Conservation (phyloP, 345 rosid species). For the Pistacia vera region DNA sequence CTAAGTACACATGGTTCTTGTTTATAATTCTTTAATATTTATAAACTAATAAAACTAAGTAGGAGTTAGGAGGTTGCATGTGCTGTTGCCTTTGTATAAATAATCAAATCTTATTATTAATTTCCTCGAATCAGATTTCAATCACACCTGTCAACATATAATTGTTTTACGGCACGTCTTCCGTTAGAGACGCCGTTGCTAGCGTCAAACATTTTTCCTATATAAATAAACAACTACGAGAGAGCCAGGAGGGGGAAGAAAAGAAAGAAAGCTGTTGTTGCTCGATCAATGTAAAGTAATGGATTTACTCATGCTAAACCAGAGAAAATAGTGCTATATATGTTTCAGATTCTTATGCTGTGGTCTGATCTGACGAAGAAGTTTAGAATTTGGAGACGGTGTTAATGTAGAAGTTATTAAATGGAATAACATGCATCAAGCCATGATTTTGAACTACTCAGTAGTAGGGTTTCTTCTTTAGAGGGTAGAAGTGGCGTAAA, state of each 20-base stretch:
- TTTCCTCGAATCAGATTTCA: too few species aligned
- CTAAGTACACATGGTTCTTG: too few species aligned
- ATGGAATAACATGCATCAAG: not conserved
- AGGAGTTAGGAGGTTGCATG: too few species aligned
- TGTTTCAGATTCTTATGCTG: not conserved
- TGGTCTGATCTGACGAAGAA: constrained; percentile 3
- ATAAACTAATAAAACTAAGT: too few species aligned
- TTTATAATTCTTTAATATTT: too few species aligned
- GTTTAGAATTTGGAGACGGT: not conserved
- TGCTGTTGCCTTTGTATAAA: too few species aligned
- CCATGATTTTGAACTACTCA: not conserved
- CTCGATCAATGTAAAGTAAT: constrained; percentile 27
- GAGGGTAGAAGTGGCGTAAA: not conserved
- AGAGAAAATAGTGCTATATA: not conserved
- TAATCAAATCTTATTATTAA: too few species aligned
- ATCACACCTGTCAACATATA: too few species aligned
- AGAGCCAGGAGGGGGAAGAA: constrained; percentile 26
- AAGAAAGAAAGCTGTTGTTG: constrained; percentile 19
- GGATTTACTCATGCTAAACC: not conserved
- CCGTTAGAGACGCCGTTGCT: too few species aligned
- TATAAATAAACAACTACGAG: not conserved
- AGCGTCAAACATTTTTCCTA: too few species aligned
- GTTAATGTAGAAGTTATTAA: not conserved
- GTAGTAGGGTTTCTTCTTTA: not conserved
- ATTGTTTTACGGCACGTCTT: too few species aligned